Base-by-base conservation (phyloP, 1,139 yeast species). In the Saccharomyces hybrid region DNA sequence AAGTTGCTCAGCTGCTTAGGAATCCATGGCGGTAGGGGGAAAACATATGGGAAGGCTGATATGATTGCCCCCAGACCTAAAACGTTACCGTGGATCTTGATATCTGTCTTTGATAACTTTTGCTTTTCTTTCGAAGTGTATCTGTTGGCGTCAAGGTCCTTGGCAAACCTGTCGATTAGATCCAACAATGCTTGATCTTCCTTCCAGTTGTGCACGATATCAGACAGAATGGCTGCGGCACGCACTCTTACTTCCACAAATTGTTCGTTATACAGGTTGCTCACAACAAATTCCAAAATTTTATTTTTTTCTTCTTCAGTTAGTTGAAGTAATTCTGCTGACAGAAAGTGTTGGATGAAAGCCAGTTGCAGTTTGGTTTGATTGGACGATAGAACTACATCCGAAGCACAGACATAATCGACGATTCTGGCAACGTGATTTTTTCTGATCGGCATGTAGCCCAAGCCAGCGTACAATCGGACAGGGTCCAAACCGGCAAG, bases 21-120 rank as follows among this genome's bases (percentile, higher is more conserved):
- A 26, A 93, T 78, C 98, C 98, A 95, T 50, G 64, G 58, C 3
- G 99, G 99, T 2, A 96, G 95, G 0, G 99, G 99, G 1, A 96
- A 86, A 7, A 79, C 77, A 67, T 89, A 93, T 2, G 98, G 93
- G 72, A 87, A 93, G 0, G 99, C 98, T 55, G 87, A 84, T 2
- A 93, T 83, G 48, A 93, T 74, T 0, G 98, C 87, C 3, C 98
- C 96, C 11, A 93, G 74, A 0, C 98, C 98, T 28, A 95, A 74
- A 0, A 93, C 86, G 2, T 97, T 91, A 2, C 95, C 96, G 66
- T 93, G 99, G 6, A 91, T 73, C 11, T 73, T 70, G 11, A 79
- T 73, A 57, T 82, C 82, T 4, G 76, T 78, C 42, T 71, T 64
- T 0, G 78, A 61, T 50, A 70, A 66, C 67, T 57, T 72, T 69